These are phyloP conservation scores for Artomyces pyxidatus DNA, from an alignment of 768 basidiomycete species.

Conservation along the genomic window DNA sequence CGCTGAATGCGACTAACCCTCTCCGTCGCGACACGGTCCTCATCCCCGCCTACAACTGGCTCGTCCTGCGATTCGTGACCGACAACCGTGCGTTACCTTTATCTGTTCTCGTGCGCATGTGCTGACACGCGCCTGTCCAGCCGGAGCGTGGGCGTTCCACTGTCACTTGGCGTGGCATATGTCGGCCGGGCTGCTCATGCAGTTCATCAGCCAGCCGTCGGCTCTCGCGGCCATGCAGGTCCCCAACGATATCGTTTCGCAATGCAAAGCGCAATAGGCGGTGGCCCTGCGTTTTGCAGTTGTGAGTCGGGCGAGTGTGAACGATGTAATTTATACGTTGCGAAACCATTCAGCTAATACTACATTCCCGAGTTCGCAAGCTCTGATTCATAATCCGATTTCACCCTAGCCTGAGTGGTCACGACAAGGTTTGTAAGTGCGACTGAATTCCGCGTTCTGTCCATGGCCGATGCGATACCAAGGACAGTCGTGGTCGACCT, in stretches of 20 bases:
- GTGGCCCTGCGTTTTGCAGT: too few species aligned
- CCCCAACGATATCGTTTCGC: slow-evolving; percentile 6
- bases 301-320: too few species aligned
- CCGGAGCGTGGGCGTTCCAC: slow-evolving; percentile 14
- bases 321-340: too few species aligned
- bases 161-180: slow-evolving; percentile 13
- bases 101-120: not conserved
- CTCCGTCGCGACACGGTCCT: slow-evolving; percentile 10
- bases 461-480: too few species aligned
- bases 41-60: slow-evolving; percentile 9
- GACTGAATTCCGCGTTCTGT: too few species aligned
- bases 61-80: slow-evolving; percentile 8
- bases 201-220: slow-evolving; percentile 4
- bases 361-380: too few species aligned
- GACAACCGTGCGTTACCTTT: slow-evolving; percentile 9
- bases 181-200: slow-evolving; percentile 10
- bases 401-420: too few species aligned
- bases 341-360: too few species aligned
- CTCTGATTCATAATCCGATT: too few species aligned
- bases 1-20: slow-evolving; percentile 6
- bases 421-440: too few species aligned
- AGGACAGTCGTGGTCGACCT: too few species aligned
- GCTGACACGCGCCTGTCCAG: not conserved
- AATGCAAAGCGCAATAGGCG: slow-evolving; percentile 4
- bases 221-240: slow-evolving; percentile 3